These are phyloP conservation scores for Austroboletus festivus DNA, from an alignment of 768 basidiomycete species.

Conservation along the genomic window DNA sequence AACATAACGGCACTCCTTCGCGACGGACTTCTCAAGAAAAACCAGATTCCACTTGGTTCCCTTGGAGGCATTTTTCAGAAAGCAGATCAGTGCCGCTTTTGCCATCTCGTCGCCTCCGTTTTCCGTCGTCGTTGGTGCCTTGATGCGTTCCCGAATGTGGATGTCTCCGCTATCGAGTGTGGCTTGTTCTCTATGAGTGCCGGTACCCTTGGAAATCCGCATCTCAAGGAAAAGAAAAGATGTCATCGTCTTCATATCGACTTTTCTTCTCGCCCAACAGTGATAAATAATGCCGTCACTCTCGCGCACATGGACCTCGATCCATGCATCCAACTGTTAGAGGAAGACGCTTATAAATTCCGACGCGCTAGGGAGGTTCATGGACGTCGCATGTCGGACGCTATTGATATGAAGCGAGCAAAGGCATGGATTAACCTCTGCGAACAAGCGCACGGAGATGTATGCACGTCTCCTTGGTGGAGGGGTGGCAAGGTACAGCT, in stretches of 20 bases:
- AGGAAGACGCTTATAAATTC: neutral
- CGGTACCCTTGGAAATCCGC: neutral
- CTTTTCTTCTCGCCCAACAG: neutral
- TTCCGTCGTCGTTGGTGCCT: neutral
- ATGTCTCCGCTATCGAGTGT: neutral
- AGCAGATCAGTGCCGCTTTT: neutral
- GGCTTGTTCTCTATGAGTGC: neutral
- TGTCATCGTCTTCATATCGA: neutral
- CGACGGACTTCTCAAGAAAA: neutral
- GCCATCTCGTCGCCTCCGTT: neutral
- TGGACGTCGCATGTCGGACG: neutral
- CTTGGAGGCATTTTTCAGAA: neutral
- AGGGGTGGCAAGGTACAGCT: constrained; percentile 1
- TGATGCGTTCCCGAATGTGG: neutral
- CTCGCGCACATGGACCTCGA: neutral
- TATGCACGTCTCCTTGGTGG: constrained; percentile 5
- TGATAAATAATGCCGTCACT: neutral
- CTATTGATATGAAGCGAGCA: neutral
- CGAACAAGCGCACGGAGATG: neutral
- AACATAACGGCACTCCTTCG: neutral
- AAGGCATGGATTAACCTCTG: neutral
- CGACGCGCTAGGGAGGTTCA: neutral
- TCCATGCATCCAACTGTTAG: neutral
- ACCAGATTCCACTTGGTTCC: neutral
- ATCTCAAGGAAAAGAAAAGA: neutral